These are phyloP conservation scores for Fusarium mundagurra DNA, from an alignment of 2,329 filamentous ascomycete species.

Conservation along the genomic window DNA sequence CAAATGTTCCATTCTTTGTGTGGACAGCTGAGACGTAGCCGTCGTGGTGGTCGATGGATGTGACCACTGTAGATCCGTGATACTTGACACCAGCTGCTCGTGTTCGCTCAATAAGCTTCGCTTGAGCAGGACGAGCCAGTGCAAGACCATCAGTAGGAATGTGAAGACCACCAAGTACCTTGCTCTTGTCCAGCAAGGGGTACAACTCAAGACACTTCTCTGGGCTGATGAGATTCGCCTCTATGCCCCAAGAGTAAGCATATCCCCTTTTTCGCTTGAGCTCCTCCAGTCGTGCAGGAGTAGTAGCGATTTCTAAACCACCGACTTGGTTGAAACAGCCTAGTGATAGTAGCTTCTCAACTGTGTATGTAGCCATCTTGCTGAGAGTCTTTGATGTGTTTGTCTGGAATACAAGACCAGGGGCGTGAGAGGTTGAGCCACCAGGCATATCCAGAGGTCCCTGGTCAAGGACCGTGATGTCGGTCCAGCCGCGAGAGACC, in stretches of 20 bases:
- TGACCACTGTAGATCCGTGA: slow-evolving; percentile 65
- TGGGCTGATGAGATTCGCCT: slow-evolving; percentile 59
- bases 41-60: slow-evolving; percentile 60
- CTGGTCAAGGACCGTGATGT: slow-evolving; percentile 73
- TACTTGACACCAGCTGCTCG: slow-evolving; percentile 67
- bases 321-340: slow-evolving; percentile 72
- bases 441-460: slow-evolving; percentile 70
- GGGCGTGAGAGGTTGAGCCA: slow-evolving; percentile 72
- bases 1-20: slow-evolving; percentile 58
- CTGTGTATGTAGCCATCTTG: slow-evolving; percentile 67
- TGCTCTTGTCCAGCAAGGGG: slow-evolving; percentile 61
- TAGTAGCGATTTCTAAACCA: slow-evolving; percentile 70
- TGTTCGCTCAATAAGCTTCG: slow-evolving; percentile 68
- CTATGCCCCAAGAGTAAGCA: slow-evolving; percentile 69
- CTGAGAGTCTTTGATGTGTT: slow-evolving; percentile 68
- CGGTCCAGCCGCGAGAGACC: slow-evolving; percentile 67
- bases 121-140: slow-evolving; percentile 68
- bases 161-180: slow-evolving; percentile 67
- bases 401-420: slow-evolving; percentile 72
- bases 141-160: slow-evolving; percentile 71
- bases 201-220: slow-evolving; percentile 65
- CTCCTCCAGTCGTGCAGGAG: slow-evolving; percentile 65
- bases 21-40: slow-evolving; percentile 65
- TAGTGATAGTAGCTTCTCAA: slow-evolving; percentile 67
- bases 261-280: slow-evolving; percentile 71